These are phyloP conservation scores for Fraxinus platypoda DNA, from an alignment of 305 asterid species.

Conservation along the genomic window DNA sequence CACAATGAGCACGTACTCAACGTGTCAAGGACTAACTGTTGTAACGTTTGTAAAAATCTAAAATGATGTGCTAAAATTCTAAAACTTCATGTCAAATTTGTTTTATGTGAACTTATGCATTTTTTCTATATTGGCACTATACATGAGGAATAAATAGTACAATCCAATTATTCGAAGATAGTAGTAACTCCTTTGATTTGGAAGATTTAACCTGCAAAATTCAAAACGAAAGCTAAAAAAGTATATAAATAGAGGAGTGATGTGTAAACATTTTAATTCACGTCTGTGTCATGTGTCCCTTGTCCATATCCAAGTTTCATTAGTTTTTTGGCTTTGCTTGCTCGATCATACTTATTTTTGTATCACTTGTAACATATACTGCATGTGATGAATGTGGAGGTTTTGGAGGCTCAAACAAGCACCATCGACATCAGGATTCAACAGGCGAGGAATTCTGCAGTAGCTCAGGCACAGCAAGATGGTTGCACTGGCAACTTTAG, in stretches of 20 bases:
- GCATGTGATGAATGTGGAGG: slow-evolving; percentile 30
- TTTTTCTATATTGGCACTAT: neutral
- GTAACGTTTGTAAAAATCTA: neutral
- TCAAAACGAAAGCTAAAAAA: neutral
- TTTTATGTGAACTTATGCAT: neutral
- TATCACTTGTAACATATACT: neutral
- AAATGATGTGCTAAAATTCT: neutral
- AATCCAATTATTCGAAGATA: neutral
- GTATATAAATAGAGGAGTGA: neutral
- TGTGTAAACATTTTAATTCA: neutral
- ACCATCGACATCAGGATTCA: slow-evolving; percentile 35
- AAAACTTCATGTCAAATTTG: neutral
- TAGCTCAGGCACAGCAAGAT: slow-evolving; percentile 63
- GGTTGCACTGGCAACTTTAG: slow-evolving; percentile 59
- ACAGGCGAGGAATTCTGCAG: slow-evolving; percentile 56
- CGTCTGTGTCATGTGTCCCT: neutral
- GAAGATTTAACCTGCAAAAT: neutral
- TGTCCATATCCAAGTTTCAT: neutral
- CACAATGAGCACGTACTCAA: neutral
- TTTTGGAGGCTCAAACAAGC: slow-evolving; percentile 27
- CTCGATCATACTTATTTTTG: neutral
- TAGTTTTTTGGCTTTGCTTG: neutral
- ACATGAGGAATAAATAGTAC: neutral
- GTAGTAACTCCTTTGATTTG: neutral
- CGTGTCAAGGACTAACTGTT: neutral